Conservation (phyloP, 2,329 filamentous ascomycete genomes). For the Penicillium glabrum region DNA sequence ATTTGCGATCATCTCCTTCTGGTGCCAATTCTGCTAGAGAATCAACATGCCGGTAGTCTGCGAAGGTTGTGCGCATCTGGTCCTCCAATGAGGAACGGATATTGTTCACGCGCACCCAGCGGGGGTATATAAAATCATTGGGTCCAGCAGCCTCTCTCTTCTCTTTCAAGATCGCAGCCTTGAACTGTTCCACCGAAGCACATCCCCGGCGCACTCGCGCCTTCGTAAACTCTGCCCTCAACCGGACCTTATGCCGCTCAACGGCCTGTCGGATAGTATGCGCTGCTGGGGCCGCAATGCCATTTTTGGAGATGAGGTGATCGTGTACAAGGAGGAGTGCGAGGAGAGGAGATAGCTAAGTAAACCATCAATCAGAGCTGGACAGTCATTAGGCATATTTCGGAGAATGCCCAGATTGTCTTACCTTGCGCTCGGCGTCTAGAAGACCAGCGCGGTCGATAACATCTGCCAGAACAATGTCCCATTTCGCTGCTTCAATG, state of each 20-base stretch:
- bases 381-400: conserved; percentile 38
- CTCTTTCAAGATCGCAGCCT: conserved; percentile 33
- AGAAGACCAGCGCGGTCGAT: conserved; percentile 77
- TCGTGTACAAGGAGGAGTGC: conserved; percentile 85
- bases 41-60: conserved; percentile 57
- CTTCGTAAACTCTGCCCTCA: conserved; percentile 80
- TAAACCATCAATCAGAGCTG: conserved; percentile 22
- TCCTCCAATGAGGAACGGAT: conserved; percentile 69
- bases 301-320: conserved; percentile 74
- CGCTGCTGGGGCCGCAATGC: conserved; percentile 75
- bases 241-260: conserved; percentile 75
- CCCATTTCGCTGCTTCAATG: conserved; percentile 89
- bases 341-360: conserved; percentile 74
- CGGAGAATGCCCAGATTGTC: conserved; percentile 10
- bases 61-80: conserved; percentile 75
- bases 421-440: conserved; percentile 79
- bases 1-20: conserved; percentile 23
- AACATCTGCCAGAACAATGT: conserved; percentile 79
- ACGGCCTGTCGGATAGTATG: conserved; percentile 77
- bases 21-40: conserved; percentile 59
- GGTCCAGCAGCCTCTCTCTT: conserved; percentile 46
- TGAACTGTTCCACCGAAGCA: conserved; percentile 65
- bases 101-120: conserved; percentile 88
- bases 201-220: conserved; percentile 71
- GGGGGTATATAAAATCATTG: conserved; percentile 59